Evolutionary conservation across 2,329 filamentous ascomycete species (phyloP).

Genomic region (Claviceps fusiformis): DNA sequence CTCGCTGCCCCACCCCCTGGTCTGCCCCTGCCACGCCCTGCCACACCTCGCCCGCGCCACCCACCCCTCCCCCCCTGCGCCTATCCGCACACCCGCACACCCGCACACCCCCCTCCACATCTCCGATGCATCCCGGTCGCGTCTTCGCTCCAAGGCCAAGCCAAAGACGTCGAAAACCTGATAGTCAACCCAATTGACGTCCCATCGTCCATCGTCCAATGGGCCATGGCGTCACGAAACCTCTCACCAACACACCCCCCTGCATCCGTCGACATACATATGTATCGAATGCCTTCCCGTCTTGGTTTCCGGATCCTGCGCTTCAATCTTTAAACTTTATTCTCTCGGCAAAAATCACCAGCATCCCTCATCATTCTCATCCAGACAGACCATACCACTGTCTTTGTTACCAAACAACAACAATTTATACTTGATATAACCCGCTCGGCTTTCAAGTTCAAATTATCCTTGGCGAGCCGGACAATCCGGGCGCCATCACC

Average conservation of each 20-base stretch:
- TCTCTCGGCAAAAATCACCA: not conserved
- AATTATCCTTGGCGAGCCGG: not conserved
- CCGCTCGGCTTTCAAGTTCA: too few species aligned
- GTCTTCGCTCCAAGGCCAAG: not conserved
- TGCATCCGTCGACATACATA: not conserved
- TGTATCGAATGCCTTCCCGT: conserved; percentile 1
- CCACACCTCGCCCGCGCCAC: too few species aligned
- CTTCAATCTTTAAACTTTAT: not conserved
- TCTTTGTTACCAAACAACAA: too few species aligned
- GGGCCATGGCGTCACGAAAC: not conserved
- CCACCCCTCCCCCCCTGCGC: not conserved
- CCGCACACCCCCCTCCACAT: too few species aligned
- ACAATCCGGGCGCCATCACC: not conserved
- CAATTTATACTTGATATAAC: not conserved
- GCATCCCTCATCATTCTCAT: too few species aligned
- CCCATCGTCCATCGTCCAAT: not conserved
- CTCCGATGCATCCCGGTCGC: not conserved
- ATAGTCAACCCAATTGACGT: not conserved
- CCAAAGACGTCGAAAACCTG: not conserved
- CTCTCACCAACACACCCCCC: not conserved
- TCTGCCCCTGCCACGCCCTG: too few species aligned
- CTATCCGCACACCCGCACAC: not conserved
- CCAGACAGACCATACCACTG: too few species aligned
- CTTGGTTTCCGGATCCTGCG: not conserved
- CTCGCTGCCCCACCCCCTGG: too few species aligned